A percentile compares a stretch with the other conserved stretches of the same genome.
phyloP scores from a whole-genome alignment of 768 basidiomycete species.

The Lactifluus volemus region DNA sequence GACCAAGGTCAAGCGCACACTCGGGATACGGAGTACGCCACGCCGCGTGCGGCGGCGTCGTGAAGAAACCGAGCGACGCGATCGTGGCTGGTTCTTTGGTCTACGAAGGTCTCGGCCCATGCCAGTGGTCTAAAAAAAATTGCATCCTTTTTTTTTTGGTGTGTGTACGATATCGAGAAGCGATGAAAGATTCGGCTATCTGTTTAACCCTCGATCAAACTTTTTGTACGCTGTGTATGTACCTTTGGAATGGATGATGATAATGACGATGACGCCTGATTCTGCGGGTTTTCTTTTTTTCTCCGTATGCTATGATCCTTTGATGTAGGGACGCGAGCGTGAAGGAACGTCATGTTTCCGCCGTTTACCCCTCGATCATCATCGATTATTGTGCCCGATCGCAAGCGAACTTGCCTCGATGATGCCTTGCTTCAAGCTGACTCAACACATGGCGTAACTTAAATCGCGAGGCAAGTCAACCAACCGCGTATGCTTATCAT shows the following conservation, averaged over 20 bases:
- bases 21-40: constrained; percentile 43
- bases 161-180: background rate
- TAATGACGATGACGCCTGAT: background rate
- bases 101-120: background rate
- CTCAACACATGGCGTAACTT: background rate
- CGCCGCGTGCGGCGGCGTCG: constrained; percentile 20
- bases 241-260: background rate
- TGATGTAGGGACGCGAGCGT: background rate
- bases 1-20: constrained; percentile 42
- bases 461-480: background rate
- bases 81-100: background rate
- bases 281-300: background rate
- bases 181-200: background rate
- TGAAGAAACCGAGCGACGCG: background rate
- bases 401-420: constrained; percentile 7
- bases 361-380: constrained; percentile 10
- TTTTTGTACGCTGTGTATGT: background rate
- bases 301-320: background rate
- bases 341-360: background rate
- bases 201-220: background rate
- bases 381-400: constrained; percentile 11
- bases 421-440: constrained; percentile 6
- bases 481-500: background rate
- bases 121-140: background rate
- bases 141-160: too few species aligned